phyloP scores from a whole-genome alignment of 768 basidiomycete species.

The Steccherinum ochraceum region DNA sequence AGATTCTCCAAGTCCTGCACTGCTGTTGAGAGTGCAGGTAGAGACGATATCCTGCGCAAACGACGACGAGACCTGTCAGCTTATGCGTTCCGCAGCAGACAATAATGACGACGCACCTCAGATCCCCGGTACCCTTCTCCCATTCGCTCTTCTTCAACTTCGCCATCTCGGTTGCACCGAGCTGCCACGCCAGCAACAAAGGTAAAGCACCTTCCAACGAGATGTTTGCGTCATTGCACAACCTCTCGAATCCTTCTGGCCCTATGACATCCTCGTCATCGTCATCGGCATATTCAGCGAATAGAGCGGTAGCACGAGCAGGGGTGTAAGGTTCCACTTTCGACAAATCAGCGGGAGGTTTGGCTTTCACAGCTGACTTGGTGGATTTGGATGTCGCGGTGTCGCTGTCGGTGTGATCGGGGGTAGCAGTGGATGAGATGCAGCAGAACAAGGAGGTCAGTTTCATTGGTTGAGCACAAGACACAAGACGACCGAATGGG shows the following conservation, averaged over 20 bases:
- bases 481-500: no score
- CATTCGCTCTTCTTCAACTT: conserved; percentile 67
- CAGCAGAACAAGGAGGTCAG: conserved; percentile 60
- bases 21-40: conserved; percentile 41
- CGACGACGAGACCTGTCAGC: not conserved
- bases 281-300: conserved; percentile 48
- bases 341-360: conserved; percentile 1
- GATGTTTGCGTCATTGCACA: conserved; percentile 67
- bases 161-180: conserved; percentile 65
- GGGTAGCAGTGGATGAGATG: conserved; percentile 48
- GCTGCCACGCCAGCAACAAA: conserved; percentile 71
- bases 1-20: conserved; percentile 58
- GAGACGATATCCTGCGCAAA: conserved; percentile 39
- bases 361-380: conserved; percentile 1
- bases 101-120: conserved; percentile 32
- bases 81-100: not conserved
- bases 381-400: conserved; percentile 1
- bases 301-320: conserved; percentile 47
- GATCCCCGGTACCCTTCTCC: conserved; percentile 44
- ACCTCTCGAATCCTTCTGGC: conserved; percentile 62
- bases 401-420: conserved; percentile 18
- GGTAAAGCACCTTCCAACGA: conserved; percentile 69
- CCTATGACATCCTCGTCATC: conserved; percentile 57
- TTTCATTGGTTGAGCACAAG: conserved; percentile 38
- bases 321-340: conserved; percentile 38